Percentiles rank a stretch among this genome's conserved stretches.
Evolutionary conservation across 768 basidiomycete genomes (phyloP).

Genomic region (Russula sp.): DNA sequence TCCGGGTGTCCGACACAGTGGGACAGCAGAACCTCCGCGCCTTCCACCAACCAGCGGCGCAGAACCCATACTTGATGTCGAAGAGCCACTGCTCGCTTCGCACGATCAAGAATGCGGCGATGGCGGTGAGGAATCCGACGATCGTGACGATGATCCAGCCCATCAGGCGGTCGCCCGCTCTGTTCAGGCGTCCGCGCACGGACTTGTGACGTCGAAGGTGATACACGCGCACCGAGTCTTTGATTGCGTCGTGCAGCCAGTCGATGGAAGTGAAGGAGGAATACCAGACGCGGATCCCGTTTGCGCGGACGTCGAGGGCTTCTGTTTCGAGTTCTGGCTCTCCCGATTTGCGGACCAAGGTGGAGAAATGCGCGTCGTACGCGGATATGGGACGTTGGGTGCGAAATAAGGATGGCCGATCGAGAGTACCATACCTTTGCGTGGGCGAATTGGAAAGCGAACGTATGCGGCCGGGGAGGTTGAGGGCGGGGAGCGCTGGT

Average conservation of each 20-base stretch:
- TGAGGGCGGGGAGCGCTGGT: slow-evolving; percentile 33
- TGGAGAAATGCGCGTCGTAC: slow-evolving; percentile 48
- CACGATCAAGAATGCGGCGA: slow-evolving; percentile 81
- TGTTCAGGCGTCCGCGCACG: slow-evolving; percentile 52
- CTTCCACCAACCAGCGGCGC: slow-evolving; percentile 57
- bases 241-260: slow-evolving; percentile 95
- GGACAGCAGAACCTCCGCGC: slow-evolving; percentile 82
- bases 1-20: slow-evolving; percentile 16
- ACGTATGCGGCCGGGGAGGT: slow-evolving; percentile 24
- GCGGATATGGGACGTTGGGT: slow-evolving; percentile 61
- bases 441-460: slow-evolving; percentile 32
- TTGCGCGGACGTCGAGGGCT: slow-evolving; percentile 44
- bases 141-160: slow-evolving; percentile 89
- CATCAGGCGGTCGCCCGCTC: slow-evolving; percentile 65
- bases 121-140: slow-evolving; percentile 78
- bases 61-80: slow-evolving; percentile 90
- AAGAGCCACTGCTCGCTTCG: slow-evolving; percentile 85
- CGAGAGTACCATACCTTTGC: slow-evolving; percentile 25
- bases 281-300: slow-evolving; percentile 91
- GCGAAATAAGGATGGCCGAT: slow-evolving; percentile 33
- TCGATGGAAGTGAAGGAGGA: slow-evolving; percentile 87
- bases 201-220: slow-evolving; percentile 66
- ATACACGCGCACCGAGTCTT: slow-evolving; percentile 79
- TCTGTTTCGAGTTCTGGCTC: slow-evolving; percentile 40
- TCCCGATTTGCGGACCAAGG: slow-evolving; percentile 29